Evolutionary conservation across 2,329 filamentous ascomycete genomes (phyloP), one percentile per base, ranked within the genome.

Genomic region (Epichloe coenophiala): DNA sequence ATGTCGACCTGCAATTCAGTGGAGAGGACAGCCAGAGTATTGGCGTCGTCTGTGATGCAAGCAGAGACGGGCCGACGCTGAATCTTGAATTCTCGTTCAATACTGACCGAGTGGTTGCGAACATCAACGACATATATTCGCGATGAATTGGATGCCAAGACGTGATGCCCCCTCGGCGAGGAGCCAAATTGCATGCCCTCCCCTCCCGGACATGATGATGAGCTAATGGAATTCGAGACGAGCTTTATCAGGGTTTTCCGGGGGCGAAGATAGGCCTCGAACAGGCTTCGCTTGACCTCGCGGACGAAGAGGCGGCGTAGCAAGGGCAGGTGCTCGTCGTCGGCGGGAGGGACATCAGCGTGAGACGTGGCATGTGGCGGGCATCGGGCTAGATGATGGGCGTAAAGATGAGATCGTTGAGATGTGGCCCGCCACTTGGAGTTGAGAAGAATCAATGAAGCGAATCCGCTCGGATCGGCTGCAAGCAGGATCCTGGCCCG

Each of bases 121-220:
- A 86, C 72, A 61, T 91, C 83, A 48, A 95, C 71, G 36, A 94
- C 78, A 59, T 90, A 85, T 56, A 95, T 86, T 51, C 88, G 77
- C 12, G 88, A 90, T 38, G 88, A 94, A 65, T 88, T 94, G 64
- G 89, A 86, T 48, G 86, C 88, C 40, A 94, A 75, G 33, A 94
- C 68, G 58, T 83, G 79, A 57, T 84, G 81, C 2, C 87, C 88
- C 49, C 77, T 80, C 5, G 86, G 81, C 2, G 88, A 94, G 53
- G 88, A 80, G 55, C 78, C 81, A 65, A 94, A 95, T 50, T 88
- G 85, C 69, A 95, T 87, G 44, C 87, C 87, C 65, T 95, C 88
- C 86, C 88, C 86, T 36, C 85, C 84, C 1, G 88, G 88, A 54
- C 84, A 84, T 21, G 88, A 88, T 1, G 86, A 88, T 1, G 87